These are phyloP conservation scores for Ophiorrhiza pumila DNA, from an alignment of 257 asterid species.

Conservation along the genomic window DNA sequence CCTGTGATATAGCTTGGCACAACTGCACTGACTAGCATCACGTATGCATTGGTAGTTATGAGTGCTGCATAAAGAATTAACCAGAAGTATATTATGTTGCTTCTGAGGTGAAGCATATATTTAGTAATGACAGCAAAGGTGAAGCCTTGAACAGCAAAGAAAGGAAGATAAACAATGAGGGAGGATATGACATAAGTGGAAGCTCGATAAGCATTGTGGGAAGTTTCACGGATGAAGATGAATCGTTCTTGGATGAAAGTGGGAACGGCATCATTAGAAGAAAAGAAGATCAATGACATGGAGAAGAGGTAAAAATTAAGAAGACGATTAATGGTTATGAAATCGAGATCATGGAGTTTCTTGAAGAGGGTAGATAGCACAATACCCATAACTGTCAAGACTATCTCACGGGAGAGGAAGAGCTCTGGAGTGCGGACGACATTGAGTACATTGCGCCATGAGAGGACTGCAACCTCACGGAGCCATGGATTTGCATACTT, in stretches of 20 bases:
- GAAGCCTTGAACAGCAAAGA: conserved; percentile 73
- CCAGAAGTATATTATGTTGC: conserved; percentile 58
- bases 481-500: conserved; percentile 84
- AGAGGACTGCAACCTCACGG: conserved; percentile 67
- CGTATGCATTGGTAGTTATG: conserved; percentile 82
- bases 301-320: conserved; percentile 82
- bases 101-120: conserved; percentile 46
- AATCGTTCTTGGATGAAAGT: conserved; percentile 84
- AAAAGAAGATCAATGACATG: conserved; percentile 71
- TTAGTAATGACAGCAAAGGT: conserved; percentile 66
- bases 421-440: conserved; percentile 83
- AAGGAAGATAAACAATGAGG: conserved; percentile 80
- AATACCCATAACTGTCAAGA: conserved; percentile 66
- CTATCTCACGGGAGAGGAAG: conserved; percentile 71
- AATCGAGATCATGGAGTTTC: conserved; percentile 32
- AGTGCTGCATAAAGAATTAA: conserved; percentile 70
- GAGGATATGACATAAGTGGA: conserved; percentile 81
- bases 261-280: conserved; percentile 86
- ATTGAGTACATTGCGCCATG: conserved; percentile 72
- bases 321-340: conserved; percentile 58
- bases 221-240: conserved; percentile 84
- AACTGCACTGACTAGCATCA: conserved; percentile 80
- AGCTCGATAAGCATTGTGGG: conserved; percentile 80
- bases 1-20: conserved; percentile 89
- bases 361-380: conserved; percentile 67